Conservation (phyloP, 805 yeast genomes). For the Metschnikowia cerradonensis region DNA sequence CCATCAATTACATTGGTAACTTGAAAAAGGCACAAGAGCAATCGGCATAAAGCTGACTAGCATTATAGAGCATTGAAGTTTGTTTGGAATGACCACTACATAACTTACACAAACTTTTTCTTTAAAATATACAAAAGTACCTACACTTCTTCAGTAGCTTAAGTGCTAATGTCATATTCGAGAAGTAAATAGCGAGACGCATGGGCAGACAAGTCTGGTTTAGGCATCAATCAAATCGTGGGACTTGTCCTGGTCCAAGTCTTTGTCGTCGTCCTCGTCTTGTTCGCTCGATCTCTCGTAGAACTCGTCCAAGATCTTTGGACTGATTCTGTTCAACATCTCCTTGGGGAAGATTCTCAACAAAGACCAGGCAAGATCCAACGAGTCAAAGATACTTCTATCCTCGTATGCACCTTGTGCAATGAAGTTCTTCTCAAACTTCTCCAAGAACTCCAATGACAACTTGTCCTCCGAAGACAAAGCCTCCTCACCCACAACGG, state of each 20-base stretch:
- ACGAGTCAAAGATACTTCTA: slow-evolving; percentile 89
- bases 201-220: slow-evolving; percentile 1
- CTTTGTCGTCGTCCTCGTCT: slow-evolving; percentile 50
- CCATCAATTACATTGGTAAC: slow-evolving; percentile 85
- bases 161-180: slow-evolving; percentile 5
- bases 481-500: slow-evolving; percentile 99
- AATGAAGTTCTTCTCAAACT: slow-evolving; percentile 93
- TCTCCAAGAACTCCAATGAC: slow-evolving; percentile 95
- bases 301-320: slow-evolving; percentile 92
- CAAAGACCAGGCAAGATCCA: slow-evolving; percentile 97
- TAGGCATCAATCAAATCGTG: slow-evolving; percentile 43
- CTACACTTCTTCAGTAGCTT: not conserved
- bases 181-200: slow-evolving; percentile 8
- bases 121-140: slow-evolving; percentile 3
- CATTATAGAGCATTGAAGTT: slow-evolving; percentile 1
- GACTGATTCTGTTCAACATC: slow-evolving; percentile 96
- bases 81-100: not conserved
- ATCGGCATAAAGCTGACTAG: not conserved
- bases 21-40: slow-evolving; percentile 24
- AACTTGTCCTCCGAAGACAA: slow-evolving; percentile 95
- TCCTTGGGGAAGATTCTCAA: slow-evolving; percentile 99
- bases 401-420: slow-evolving; percentile 96
- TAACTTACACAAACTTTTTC: not conserved
- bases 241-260: slow-evolving; percentile 35
- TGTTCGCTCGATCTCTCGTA: slow-evolving; percentile 83